phyloP scores from a whole-genome alignment of 352 stramenopile species.

The Phytophthora ramorum region DNA sequence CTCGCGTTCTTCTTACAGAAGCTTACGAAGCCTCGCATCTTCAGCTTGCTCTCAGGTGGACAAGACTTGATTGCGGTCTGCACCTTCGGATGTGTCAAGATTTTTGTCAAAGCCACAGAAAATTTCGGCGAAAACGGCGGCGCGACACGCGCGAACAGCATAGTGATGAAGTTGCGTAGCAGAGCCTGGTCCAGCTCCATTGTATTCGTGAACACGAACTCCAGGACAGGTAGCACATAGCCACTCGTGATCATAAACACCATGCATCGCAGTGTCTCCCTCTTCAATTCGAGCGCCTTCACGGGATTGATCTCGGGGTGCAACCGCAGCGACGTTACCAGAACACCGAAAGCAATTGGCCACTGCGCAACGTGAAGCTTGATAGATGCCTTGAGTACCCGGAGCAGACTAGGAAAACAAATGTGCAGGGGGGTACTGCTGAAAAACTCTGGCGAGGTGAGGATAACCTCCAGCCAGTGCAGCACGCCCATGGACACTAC shows the following conservation, averaged over 20 bases:
- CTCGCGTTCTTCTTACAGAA: constrained; percentile 76
- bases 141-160: constrained; percentile 77
- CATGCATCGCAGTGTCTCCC: constrained; percentile 86
- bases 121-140: constrained; percentile 85
- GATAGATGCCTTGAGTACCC: constrained; percentile 82
- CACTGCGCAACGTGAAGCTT: constrained; percentile 81
- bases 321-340: constrained; percentile 77
- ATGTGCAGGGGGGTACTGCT: constrained; percentile 88
- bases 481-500: constrained; percentile 88
- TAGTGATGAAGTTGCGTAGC: constrained; percentile 86
- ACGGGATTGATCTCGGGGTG: constrained; percentile 86
- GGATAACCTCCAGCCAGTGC: constrained; percentile 83
- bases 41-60: constrained; percentile 76
- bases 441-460: constrained; percentile 77
- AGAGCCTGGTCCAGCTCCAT: constrained; percentile 84
- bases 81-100: constrained; percentile 87
- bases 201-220: constrained; percentile 86
- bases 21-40: constrained; percentile 66
- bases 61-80: constrained; percentile 85
- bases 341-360: constrained; percentile 82
- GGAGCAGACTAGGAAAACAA: constrained; percentile 84
- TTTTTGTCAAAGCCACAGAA: constrained; percentile 67
- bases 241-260: constrained; percentile 89
- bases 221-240: constrained; percentile 85
- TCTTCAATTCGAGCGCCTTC: constrained; percentile 87